phyloP scores from a whole-genome alignment of 805 yeast genomes.

The Saccharomycopsis lassenensis region DNA sequence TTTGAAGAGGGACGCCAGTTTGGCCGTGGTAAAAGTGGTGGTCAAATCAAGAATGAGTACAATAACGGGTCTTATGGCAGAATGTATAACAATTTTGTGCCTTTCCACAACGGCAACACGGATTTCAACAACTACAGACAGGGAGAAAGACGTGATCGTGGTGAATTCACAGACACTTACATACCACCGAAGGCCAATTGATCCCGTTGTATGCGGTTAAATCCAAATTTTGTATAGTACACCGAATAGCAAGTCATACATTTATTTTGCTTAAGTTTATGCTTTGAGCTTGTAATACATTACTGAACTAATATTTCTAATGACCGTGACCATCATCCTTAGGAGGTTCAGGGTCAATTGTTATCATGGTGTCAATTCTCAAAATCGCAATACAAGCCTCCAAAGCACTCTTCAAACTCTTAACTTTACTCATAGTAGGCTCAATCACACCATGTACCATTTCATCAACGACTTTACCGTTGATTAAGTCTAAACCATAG shows the following conservation, averaged over 20 bases:
- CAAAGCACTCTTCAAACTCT: conserved; percentile 86
- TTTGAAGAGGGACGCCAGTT: conserved; percentile 92
- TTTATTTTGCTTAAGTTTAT: too few relatives aligned
- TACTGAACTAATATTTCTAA: conserved; percentile 23
- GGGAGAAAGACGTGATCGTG: background rate
- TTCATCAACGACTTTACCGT: conserved; percentile 87
- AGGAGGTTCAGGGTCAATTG: conserved; percentile 91
- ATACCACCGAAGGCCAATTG: too few relatives aligned
- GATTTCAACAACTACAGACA: background rate
- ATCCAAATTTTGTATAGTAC: too few relatives aligned
- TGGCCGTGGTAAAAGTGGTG: conserved; percentile 89
- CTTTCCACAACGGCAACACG: background rate
- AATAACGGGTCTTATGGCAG: background rate
- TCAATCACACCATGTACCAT: conserved; percentile 80
- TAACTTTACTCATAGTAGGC: conserved; percentile 88
- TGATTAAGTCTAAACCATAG: conserved; percentile 86
- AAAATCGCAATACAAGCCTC: conserved; percentile 97
- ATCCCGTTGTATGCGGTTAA: too few relatives aligned
- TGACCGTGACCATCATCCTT: conserved; percentile 89
- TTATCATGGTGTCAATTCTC: conserved; percentile 96
- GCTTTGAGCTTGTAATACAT: background rate
- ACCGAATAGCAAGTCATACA: too few relatives aligned
- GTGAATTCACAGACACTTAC: conserved; percentile 1
- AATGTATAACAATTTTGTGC: background rate
- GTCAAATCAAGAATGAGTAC: conserved; percentile 71